Evolutionary conservation across 129 eudicot species (phyloP).

Genomic region (Lactuca saligna): DNA sequence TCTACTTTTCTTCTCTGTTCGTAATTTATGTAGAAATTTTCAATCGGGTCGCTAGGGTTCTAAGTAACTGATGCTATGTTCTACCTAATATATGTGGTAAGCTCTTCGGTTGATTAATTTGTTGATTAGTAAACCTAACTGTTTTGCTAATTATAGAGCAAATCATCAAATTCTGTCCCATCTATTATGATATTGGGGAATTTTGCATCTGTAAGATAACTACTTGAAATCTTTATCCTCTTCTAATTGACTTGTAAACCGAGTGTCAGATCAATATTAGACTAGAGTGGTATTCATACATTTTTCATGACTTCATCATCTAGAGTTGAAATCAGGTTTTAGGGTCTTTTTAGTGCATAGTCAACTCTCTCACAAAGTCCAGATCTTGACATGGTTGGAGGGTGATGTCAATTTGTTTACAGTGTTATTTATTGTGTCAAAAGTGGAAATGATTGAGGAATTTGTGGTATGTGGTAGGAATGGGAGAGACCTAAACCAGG

Average conservation of each 20-base stretch:
- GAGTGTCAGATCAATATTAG: neutral
- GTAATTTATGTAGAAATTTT: neutral
- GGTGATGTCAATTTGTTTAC: too few species aligned
- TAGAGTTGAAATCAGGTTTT: neutral
- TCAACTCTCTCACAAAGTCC: too few species aligned
- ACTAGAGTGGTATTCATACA: neutral
- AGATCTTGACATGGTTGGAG: too few species aligned
- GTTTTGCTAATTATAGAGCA: neutral
- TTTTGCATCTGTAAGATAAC: neutral
- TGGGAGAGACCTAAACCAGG: constrained; percentile 79
- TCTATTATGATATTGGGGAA: neutral
- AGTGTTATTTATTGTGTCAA: neutral
- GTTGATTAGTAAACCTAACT: neutral
- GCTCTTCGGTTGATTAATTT: neutral
- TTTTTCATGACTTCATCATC: neutral
- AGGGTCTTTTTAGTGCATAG: neutral
- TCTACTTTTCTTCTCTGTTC: neutral
- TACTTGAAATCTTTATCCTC: neutral
- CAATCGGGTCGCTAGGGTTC: constrained; percentile 8
- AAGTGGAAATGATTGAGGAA: neutral
- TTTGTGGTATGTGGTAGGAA: constrained; percentile 43
- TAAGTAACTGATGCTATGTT: neutral
- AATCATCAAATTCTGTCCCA: neutral
- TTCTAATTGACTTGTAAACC: neutral
- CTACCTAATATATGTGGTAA: neutral